Evolutionary conservation across 2,329 filamentous ascomycete species (phyloP).

Genomic region (Colletotrichum chlorophyti): DNA sequence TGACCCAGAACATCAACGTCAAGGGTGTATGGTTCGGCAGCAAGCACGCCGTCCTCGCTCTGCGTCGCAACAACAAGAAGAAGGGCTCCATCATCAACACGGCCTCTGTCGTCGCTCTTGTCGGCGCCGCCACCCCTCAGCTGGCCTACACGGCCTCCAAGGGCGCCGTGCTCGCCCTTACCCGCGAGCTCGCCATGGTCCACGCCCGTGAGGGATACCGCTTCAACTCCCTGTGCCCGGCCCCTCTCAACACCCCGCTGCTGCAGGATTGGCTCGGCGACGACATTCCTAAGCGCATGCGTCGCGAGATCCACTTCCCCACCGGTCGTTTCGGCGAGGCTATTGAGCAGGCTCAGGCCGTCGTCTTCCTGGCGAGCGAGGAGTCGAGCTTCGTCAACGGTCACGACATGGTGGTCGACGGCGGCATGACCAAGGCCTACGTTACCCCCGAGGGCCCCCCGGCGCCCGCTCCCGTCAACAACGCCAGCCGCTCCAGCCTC

Average conservation of each 20-base stretch:
- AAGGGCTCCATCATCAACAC: constrained; percentile 90
- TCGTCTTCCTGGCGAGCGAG: constrained; percentile 85
- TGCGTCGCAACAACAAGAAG: constrained; percentile 81
- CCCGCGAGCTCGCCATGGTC: constrained; percentile 88
- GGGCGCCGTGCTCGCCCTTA: constrained; percentile 89
- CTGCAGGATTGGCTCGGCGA: constrained; percentile 94
- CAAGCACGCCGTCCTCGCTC: constrained; percentile 86
- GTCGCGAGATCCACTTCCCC: constrained; percentile 90
- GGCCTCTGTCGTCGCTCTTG: constrained; percentile 85
- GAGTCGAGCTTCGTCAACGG: constrained; percentile 91
- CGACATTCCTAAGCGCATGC: constrained; percentile 78
- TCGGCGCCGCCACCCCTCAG: constrained; percentile 87
- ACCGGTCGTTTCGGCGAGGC: constrained; percentile 89
- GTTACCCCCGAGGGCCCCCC: constrained; percentile 70
- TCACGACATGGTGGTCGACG: constrained; percentile 93
- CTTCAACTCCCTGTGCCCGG: constrained; percentile 91
- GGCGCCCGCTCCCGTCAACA: constrained; percentile 62
- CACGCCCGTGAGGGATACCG: constrained; percentile 88
- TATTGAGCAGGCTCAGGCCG: constrained; percentile 90
- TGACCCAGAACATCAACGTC: constrained; percentile 93
- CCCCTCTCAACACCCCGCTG: constrained; percentile 89
- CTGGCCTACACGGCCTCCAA: constrained; percentile 94
- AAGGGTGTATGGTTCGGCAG: constrained; percentile 98
- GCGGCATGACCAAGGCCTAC: constrained; percentile 94
- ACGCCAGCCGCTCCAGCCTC: constrained; percentile 45